Percentiles rank a stretch among this genome's conserved stretches.
Evolutionary conservation across 257 asterid genomes (phyloP).

Genomic region (Echites panduratus): DNA sequence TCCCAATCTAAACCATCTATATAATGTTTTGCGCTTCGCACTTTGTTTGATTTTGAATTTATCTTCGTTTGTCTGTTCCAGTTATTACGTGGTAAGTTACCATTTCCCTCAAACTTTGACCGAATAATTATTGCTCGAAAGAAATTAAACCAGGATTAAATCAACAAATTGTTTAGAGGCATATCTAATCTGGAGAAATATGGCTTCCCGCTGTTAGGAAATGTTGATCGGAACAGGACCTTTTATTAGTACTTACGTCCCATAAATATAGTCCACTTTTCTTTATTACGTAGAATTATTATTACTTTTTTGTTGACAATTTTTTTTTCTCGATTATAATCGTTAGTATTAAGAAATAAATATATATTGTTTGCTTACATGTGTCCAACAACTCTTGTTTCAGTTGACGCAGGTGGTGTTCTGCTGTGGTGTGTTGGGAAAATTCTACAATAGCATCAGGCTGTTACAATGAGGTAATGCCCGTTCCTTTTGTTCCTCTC

Average conservation of each 20-base stretch:
- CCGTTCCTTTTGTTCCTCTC: not conserved
- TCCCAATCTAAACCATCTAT: not conserved
- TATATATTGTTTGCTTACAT: not conserved
- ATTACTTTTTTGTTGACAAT: not conserved
- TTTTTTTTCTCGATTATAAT: not conserved
- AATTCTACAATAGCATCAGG: slow-evolving; percentile 9
- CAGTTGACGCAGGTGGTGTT: slow-evolving; percentile 13
- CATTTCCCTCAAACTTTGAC: not conserved
- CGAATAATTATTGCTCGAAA: not conserved
- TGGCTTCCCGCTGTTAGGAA: not conserved
- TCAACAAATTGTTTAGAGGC: not conserved
- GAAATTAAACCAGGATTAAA: not conserved
- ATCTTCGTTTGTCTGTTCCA: not conserved
- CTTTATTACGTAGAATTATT: too few relatives aligned
- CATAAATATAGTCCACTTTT: too few relatives aligned
- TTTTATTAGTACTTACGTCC: too few relatives aligned
- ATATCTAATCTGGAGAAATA: not conserved
- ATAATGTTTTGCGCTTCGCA: not conserved
- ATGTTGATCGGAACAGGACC: not conserved
- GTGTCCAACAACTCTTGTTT: not conserved
- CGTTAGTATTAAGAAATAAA: not conserved
- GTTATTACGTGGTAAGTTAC: not conserved
- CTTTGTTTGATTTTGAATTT: not conserved
- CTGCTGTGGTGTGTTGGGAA: slow-evolving; percentile 16
- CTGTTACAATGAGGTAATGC: slow-evolving; percentile 25